phyloP scores from a whole-genome alignment of 441 rosid genomes.

The Jatropha multifida region DNA sequence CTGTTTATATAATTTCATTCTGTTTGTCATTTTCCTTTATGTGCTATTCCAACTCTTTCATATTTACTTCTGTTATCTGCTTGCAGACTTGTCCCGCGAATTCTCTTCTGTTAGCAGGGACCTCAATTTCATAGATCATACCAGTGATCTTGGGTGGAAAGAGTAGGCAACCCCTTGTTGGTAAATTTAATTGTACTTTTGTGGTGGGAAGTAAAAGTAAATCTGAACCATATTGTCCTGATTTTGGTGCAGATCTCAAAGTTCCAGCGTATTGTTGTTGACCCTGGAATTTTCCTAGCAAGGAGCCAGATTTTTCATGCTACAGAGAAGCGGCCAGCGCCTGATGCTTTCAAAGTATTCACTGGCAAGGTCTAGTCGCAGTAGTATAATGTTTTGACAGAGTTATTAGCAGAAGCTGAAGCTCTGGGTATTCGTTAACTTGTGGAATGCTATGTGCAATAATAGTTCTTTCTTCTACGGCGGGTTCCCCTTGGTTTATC shows the following conservation, averaged over 20 bases:
- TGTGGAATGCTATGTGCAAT: constrained; percentile 10
- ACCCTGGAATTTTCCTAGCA: constrained; percentile 74
- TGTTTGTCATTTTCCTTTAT: neutral
- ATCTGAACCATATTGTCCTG: constrained; percentile 21
- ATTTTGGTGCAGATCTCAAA: constrained; percentile 54
- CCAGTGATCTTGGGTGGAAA: constrained; percentile 95
- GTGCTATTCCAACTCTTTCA: constrained; percentile 2
- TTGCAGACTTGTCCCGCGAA: constrained; percentile 70
- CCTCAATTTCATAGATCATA: constrained; percentile 83
- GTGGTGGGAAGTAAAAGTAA: neutral
- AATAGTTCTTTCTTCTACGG: constrained; percentile 16
- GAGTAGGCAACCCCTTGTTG: constrained; percentile 52
- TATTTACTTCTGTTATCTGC: constrained; percentile 18
- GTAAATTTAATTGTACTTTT: constrained; percentile 7
- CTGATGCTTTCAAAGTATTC: constrained; percentile 82
- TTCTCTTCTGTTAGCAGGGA: constrained; percentile 70
- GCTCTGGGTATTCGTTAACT: neutral
- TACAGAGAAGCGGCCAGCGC: constrained; percentile 66
- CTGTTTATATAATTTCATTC: too few species aligned
- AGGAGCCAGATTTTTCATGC: constrained; percentile 77
- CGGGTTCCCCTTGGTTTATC: constrained; percentile 88
- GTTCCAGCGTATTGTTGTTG: constrained; percentile 82
- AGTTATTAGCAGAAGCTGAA: neutral
- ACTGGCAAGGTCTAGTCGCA: constrained; percentile 53
- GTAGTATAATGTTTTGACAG: neutral